Evolutionary conservation across 768 basidiomycete species (phyloP), one percentile per base, ranked within the genome.

Genomic region (Trametes maxima): DNA sequence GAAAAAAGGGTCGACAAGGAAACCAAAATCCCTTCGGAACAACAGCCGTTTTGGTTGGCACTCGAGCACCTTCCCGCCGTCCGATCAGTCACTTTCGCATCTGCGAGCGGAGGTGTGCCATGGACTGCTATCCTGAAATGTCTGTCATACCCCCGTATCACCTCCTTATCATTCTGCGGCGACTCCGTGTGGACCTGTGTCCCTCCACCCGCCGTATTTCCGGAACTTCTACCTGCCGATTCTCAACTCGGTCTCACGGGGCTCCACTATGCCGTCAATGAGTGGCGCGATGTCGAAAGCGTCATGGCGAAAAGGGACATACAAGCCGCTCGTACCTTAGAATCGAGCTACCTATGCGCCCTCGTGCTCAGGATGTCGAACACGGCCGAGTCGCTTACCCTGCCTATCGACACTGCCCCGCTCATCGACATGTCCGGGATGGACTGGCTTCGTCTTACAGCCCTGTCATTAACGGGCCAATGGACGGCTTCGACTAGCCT

Each of bases 361-460:
- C 12, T 37, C 24, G 19, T 51, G 22, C 22, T n/a, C 5, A 14
- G 36, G 12, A 19, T 43, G 42, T 46, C 25, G 12, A 46, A 21
- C 36, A 35, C 33, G 14, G 25, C 16, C 24, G 48, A 50, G 42
- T 51, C 53, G 7, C 43, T 44, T 21, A 12, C 35, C n/a, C 19
- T 48, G 6, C 55, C 55, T 6, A 35, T 57, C 6, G 36, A 48
- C 22, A 57, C 55, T 4, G 45, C 55, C 3, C 55, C 55, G 8
- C 17, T 57, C 4, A 13, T 17, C 6, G 19, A 16, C 11, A 57
- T 57, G 55, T 12, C 35, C 5, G 22, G 16, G 16, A 13, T 16
- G 19, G 35, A 22, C 35, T 57, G 45, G 55, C 46, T 46, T 1
- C 44, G 35, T 6, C 21, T 57, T 5, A 35, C 21, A 19, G 17